Evolutionary conservation across 805 yeast species (phyloP).

Genomic region (Candida coleopterorum): DNA sequence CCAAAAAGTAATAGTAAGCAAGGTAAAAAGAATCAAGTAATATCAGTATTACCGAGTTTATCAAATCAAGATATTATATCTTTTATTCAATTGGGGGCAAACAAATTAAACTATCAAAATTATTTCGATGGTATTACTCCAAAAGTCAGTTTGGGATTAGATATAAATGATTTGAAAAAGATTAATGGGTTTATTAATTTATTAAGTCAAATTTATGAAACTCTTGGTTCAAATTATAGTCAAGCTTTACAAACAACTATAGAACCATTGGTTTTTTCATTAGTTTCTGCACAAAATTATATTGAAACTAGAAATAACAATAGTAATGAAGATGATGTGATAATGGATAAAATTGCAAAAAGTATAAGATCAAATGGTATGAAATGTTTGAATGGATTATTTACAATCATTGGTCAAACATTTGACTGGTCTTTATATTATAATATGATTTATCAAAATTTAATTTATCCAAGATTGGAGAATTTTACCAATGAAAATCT

Average conservation of each 20-base stretch:
- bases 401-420: constrained; percentile 46
- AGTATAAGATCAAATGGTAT: constrained; percentile 63
- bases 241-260: constrained; percentile 47
- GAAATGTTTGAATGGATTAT: constrained; percentile 56
- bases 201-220: constrained; percentile 48
- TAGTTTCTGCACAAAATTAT: constrained; percentile 47
- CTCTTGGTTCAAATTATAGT: constrained; percentile 55
- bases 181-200: constrained; percentile 63
- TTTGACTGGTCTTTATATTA: constrained; percentile 54
- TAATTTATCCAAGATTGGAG: constrained; percentile 61
- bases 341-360: constrained; percentile 43
- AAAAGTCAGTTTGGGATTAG: constrained; percentile 8
- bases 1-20: constrained; percentile 65
- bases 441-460: constrained; percentile 43
- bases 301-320: too few species aligned
- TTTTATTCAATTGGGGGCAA: constrained; percentile 62
- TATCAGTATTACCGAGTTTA: constrained; percentile 58
- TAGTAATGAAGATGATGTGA: constrained; percentile 6
- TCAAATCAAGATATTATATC: constrained; percentile 45
- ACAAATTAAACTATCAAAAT: constrained; percentile 41
- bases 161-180: constrained; percentile 33
- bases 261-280: constrained; percentile 52
- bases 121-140: constrained; percentile 16
- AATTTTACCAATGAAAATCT: constrained; percentile 72
- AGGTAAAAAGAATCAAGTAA: constrained; percentile 67